Evolutionary conservation across 1,284 basidiomycete species (phyloP), one percentile per base, ranked within the genome.

Genomic region (Cutaneotrichosporon sp.): DNA sequence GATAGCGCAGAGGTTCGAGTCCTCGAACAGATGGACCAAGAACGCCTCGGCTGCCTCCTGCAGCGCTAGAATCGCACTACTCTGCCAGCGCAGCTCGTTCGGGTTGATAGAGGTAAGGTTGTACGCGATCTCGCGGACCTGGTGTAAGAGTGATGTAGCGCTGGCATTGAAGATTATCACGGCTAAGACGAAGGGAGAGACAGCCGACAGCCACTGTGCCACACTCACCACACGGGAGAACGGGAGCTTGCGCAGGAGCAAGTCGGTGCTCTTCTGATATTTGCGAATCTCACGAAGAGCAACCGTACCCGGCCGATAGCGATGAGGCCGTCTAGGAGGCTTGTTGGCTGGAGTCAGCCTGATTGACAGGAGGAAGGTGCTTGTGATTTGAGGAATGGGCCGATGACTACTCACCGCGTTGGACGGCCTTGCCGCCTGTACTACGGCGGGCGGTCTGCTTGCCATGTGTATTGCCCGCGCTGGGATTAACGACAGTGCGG

Each of bases 11-110:
- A 97, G 77, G 74, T 97, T 97, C 43, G 92, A 88, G 75, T 97
- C 92, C 75, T 97, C 92, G 62, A 97, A 96, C 34, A 97, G 76
- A 76, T 96, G 91, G 14, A 97, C 88, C 12, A 97, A 78, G 65
- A 84, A 97, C 14, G 92, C 91, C 75, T 97, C 92, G 24, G 90
- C 89, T 9, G 92, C 92, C 75, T 97, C 92, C 68, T 97, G 92
- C 52, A 97, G 75, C 3, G 93, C 93, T 57, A 91, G 71, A 50
- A 97, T 80, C 5, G 92, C 92, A 11, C 88, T 88, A 56, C 83
- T 87, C 72, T 97, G 92, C 92, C 92, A 97, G 43, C 92, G 80
- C 50, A 96, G 75, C 35, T 79, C 79, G 27, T 79, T 80, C 52
- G 83, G 82, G 70, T 82, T 80, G 64, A 85, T 82, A 11, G 88